Base-by-base conservation (phyloP, 2,329 filamentous ascomycete species). In the Arachnomyces sp. region DNA sequence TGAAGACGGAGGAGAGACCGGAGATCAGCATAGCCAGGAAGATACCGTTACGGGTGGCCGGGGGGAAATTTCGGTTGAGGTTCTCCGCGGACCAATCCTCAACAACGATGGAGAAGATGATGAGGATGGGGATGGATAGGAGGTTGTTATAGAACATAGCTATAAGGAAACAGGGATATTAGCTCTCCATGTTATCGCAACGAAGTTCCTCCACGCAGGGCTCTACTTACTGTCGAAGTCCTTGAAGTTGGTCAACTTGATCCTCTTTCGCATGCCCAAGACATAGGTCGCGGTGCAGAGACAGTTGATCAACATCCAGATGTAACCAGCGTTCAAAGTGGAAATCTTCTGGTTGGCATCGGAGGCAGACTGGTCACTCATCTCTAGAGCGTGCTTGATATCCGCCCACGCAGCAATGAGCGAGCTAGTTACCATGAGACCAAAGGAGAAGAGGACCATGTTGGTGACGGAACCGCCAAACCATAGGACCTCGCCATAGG, bases 131-230 rank as follows among this genome's bases (percentile, higher is more conserved):
- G 49, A 98, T 94, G 42, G 89, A 94, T 51, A 98, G 79, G 35
- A 96, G 77, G 67, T 98, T 96, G 78, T 98, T 98, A 75, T 98
- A 98, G 71, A 92, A 96, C 92, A 96, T 98, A 58, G 89, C 90
- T 96, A 49, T 35, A 41, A 29, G 31, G 7, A 32, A 57, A 66
- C 53, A 71, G 8, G 28, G 3, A 5, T 9, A 5, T 25, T 25
- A 9, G 9, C 20, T 9, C 9, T 25, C 9, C 20, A 18, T 31
- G 8, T 34, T 17, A 42, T n/a, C n/a, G n/a, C n/a, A n/a, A n/a
- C n/a, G n/a, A n/a, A 34, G 18, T 47, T 43, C 28, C 32, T 41
- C 25, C 9, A 31, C 7, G 13, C 14, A 9, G n/a, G 34, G n/a
- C n/a, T n/a, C 9, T 33, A 80, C 90, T 68, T 76, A 95, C 90